Evolutionary conservation across 2,329 filamentous ascomycete species (phyloP).

Genomic region (Byssoonygena ceratinophila): DNA sequence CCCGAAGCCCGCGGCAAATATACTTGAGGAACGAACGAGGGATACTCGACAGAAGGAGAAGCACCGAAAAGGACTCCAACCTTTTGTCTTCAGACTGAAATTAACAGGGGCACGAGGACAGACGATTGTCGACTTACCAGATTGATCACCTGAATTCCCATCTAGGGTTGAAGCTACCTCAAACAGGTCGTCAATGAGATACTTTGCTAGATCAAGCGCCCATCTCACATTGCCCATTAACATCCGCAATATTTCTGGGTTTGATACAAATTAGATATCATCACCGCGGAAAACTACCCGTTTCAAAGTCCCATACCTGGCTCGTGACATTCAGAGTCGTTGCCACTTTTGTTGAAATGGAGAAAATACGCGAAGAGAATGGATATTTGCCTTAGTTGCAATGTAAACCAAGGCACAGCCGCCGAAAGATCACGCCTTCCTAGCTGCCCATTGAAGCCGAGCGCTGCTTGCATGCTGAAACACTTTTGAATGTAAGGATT

Average conservation of each 20-base stretch:
- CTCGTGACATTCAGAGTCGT: constrained; percentile 42
- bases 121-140: constrained; percentile 13
- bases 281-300: background rate
- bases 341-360: constrained; percentile 51
- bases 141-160: constrained; percentile 22
- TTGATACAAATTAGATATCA: background rate
- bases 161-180: constrained; percentile 35
- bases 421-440: constrained; percentile 54
- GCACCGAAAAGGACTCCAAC: constrained; percentile 27
- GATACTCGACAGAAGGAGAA: constrained; percentile 61
- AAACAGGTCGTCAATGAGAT: constrained; percentile 46
- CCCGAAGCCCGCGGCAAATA: constrained; percentile 53
- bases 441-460: constrained; percentile 60
- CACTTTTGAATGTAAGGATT: constrained; percentile 64
- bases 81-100: background rate
- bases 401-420: constrained; percentile 62
- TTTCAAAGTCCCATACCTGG: constrained; percentile 37
- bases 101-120: background rate
- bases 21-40: constrained; percentile 62
- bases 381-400: constrained; percentile 61
- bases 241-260: constrained; percentile 57
- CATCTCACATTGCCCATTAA: constrained; percentile 67
- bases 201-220: constrained; percentile 57
- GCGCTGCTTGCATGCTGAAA: constrained; percentile 65
- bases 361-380: constrained; percentile 55